Evolutionary conservation across 805 yeast genomes (phyloP), one percentile per base, ranked within the genome.

Genomic region (Candida coquimbonensis): DNA sequence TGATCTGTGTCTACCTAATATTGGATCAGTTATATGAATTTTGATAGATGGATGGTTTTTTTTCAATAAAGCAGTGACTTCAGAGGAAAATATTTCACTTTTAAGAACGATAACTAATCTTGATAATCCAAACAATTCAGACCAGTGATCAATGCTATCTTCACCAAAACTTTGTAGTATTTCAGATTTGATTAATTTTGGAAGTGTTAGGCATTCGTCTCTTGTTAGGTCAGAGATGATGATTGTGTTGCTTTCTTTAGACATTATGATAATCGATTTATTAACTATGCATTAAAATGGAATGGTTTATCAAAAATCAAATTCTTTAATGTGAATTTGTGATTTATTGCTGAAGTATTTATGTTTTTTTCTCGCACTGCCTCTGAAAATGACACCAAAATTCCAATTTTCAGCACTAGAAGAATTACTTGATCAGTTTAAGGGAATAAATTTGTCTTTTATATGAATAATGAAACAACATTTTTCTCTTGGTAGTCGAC

Each of bases 51-150:
- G 49, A 40, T 61, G 48, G 5, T 40, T 27, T 1, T 39, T 36
- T 34, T 48, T 49, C 38, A 69, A 40, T 29, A 40, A 48, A 2
- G 51, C 39, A 47, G 45, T 60, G 4, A 66, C 54, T 8, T 50
- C 31, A 4, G 19, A 6, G 0, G 73, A 60, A 3, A 55, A 45
- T 6, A 38, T 44, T 37, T 61, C 64, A 35, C 58, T 53, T 35
- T 55, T 56, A n/a, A 68, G 48, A 4, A 66, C 63, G 14, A 69
- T 63, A 53, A 62, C 74, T 51, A 61, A 62, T 52, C 81, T 74
- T 57, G 64, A 69, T 46, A 61, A 63, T 56, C 55, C 77, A 29
- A 57, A 62, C 50, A 61, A 63, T 51, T 64, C 76, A 19, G 70
- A 72, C 56, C 62, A 69, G 39, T 65, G 63, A 34, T 57, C 51